Evolutionary conservation across 306 rosid species (phyloP), one percentile per base, ranked within the genome.

Genomic region (Macrotyloma uniflorum): DNA sequence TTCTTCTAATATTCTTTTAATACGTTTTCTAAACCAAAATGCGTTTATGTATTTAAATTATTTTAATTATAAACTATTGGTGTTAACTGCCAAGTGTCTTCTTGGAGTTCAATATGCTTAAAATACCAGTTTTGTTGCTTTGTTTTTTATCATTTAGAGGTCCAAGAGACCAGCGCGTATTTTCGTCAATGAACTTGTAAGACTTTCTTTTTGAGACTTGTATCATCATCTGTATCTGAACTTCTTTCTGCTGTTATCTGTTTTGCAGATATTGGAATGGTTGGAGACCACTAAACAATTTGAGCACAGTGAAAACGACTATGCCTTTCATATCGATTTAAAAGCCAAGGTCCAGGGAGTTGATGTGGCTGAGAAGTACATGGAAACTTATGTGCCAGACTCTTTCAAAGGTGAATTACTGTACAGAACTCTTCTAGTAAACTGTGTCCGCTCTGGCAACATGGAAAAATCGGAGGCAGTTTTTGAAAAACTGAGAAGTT

Each of bases 321-420:
- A 33, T 33, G 45, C 45, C n/a, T 32, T 15, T 32, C 68, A 2
- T 32, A 45, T 62, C 4, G 45, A 62, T 62, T 62, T 62, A 62
- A 62, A 32, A 6, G 68, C 68, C 43, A 62, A 62, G 68, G 68
- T 62, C 14, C 45, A 15, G 24, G 68, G 45, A 3, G 68, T 62
- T 62, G 68, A 33, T 30, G 68, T n/a, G 45, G 68, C 68, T 16
- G 45, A 62, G 45, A 62, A 16, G 45, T 62, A 62, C 14, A 62
- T 62, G 68, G 16, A 33, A 45, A 62, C 6, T 35, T 8, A 62
- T 62, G 45, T 62, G 8, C 43, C 68, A 15, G 15, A 62, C 45
- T 32, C 68, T 62, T 62, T 8, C 7, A 16, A 7, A 63, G 69
- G 45, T n/a, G 69, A 63, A 32, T 63, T 62, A 16, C 10, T 63